Conservation (phyloP, 2,329 filamentous ascomycete genomes). For the Stagonosporopsis tanaceti region DNA sequence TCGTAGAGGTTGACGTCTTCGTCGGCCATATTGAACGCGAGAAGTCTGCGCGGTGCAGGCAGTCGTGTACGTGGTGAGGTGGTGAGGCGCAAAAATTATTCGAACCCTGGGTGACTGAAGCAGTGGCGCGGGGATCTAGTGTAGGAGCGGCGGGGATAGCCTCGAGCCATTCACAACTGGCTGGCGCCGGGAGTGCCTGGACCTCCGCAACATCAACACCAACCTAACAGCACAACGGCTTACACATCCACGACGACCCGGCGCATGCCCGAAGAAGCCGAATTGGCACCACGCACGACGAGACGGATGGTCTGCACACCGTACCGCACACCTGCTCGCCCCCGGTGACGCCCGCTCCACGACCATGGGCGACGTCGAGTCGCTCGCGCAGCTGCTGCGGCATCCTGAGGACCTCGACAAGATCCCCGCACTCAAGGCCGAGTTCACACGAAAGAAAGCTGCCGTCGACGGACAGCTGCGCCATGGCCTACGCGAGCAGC, state of each 20-base stretch:
- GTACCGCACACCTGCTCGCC: not conserved
- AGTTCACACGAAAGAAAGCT: constrained; percentile 93
- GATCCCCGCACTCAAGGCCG: constrained; percentile 85
- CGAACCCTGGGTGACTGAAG: constrained; percentile 2
- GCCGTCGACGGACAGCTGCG: constrained; percentile 91
- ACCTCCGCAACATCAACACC: constrained; percentile 1
- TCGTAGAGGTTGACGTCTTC: constrained; percentile 78
- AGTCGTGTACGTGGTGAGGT: constrained; percentile 1
- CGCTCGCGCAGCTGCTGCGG: constrained; percentile 87
- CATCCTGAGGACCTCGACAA: constrained; percentile 98
- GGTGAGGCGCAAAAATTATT: constrained; percentile 6
- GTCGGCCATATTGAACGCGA: constrained; percentile 39
- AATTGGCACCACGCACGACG: not conserved
- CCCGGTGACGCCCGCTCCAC: not conserved
- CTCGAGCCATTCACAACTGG: not conserved
- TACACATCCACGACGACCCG: not conserved
- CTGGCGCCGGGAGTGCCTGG: not conserved
- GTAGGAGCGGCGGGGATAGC: not conserved
- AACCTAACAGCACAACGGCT: not conserved
- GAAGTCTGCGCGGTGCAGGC: not conserved
- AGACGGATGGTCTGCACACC: not conserved
- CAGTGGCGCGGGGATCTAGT: constrained; percentile 3
- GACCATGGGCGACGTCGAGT: constrained; percentile 68
- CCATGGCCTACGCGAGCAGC: constrained; percentile 85
- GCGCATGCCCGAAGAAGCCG: not conserved